Evolutionary conservation across 202 grass and related monocot species (phyloP).

Genomic region (Digitaria exilis): DNA sequence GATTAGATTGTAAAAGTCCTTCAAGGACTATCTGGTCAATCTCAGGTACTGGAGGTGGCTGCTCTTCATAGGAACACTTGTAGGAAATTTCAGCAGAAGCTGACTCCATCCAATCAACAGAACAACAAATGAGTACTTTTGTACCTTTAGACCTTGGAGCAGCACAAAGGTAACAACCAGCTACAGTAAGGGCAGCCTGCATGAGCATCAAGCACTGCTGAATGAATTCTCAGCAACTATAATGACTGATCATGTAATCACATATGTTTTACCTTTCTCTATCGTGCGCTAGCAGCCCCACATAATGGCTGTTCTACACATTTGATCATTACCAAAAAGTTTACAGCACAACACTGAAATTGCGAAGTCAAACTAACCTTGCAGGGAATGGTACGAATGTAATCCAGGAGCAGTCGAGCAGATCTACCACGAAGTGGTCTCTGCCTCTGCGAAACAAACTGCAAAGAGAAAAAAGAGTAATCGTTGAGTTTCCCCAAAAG

Average conservation of each 20-base stretch:
- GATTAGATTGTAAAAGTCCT: slow-evolving; percentile 44
- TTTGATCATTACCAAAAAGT: slow-evolving; percentile 32
- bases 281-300: not conserved
- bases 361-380: slow-evolving; percentile 60
- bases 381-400: slow-evolving; percentile 78
- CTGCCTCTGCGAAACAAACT: slow-evolving; percentile 94
- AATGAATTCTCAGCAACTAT: slow-evolving; percentile 16
- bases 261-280: not conserved
- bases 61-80: slow-evolving; percentile 63
- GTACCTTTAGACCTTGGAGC: slow-evolving; percentile 83
- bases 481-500: not conserved
- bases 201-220: slow-evolving; percentile 39
- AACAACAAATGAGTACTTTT: slow-evolving; percentile 86
- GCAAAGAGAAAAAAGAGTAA: slow-evolving; percentile 15
- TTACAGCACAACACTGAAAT: slow-evolving; percentile 21
- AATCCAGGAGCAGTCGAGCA: slow-evolving; percentile 67
- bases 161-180: slow-evolving; percentile 86
- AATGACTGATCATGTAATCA: not conserved
- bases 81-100: slow-evolving; percentile 49
- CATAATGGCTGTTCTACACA: slow-evolving; percentile 5
- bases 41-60: slow-evolving; percentile 45
- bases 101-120: slow-evolving; percentile 57
- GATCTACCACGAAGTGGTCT: slow-evolving; percentile 79
- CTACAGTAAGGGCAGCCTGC: slow-evolving; percentile 79
- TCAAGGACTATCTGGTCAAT: slow-evolving; percentile 62